Evolutionary conservation across 1,139 yeast species (phyloP), one percentile per base, ranked within the genome.

Genomic region (Yamadazyma aaseri): DNA sequence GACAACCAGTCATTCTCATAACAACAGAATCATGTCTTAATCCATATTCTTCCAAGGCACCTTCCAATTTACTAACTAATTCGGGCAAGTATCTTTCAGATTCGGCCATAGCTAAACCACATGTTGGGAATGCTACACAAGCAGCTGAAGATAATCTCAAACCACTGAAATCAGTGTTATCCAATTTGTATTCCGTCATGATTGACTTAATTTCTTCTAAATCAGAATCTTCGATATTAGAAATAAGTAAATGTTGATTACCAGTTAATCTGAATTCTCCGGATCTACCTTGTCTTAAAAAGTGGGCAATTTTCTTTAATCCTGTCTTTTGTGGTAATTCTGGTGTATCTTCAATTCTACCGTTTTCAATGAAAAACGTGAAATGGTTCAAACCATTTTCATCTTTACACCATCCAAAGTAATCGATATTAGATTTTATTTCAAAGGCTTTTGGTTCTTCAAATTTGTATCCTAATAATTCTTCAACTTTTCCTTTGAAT

Each of bases 1-100:
- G 97, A 74, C 98, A 92, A 43, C 98, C 98, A 28, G 97, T 89
- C 97, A 92, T 90, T 68, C 98, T 81, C 96, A 92, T 86, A 20
- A 89, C 96, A 47, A 92, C 76, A 6, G 96, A 81, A 60, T 92
- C 97, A 55, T 89, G 96, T 58, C 96, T 84, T 50, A 92, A 75
- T 5, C 98, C 98, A 46, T 81, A 81, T 52, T 89, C 96, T 61
- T 90, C 97, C 43, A 92, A 71, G 6, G 89, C 80, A 10, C 69
- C 77, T 62, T 92, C 98, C 41, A 92, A 68, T 63, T 87, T 86
- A 45, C 81, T 63, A 47, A 92, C 78, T 50, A 92, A 74, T 37
- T 73, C 79, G 8, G 98, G 98, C 50, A 92, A 71, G 60, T 87
- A 92, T 56, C 98, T 81, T 69, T 92, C 98, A 30, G 95, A 84